Conservation (phyloP, 2,329 filamentous ascomycete species). For the Calonectria naviculata region DNA sequence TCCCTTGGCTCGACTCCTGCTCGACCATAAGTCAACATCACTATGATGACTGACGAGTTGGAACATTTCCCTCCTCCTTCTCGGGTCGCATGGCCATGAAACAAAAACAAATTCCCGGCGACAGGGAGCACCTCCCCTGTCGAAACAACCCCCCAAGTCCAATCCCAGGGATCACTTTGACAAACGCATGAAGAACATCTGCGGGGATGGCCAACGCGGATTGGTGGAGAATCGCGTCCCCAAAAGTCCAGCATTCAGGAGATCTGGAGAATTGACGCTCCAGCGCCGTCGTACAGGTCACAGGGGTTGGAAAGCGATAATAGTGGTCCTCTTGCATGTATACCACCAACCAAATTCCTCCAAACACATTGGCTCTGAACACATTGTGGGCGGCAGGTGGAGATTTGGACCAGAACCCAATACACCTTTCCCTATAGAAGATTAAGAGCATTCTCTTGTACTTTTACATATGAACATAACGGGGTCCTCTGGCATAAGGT, state of each 20-base stretch:
- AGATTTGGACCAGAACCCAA: too few relatives aligned
- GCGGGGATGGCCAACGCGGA: constrained; percentile 24
- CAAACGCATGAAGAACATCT: constrained; percentile 26
- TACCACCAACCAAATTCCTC: too few relatives aligned
- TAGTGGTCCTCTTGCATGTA: too few relatives aligned
- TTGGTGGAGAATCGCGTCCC: constrained; percentile 35
- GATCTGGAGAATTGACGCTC: constrained; percentile 39
- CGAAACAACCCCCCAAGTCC: constrained; percentile 22
- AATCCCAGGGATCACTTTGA: constrained; percentile 20
- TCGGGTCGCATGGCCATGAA: constrained; percentile 38
- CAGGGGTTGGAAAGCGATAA: too few relatives aligned
- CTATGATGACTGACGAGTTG: background rate
- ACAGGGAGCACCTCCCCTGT: constrained; percentile 1
- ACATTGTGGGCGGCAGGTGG: too few relatives aligned
- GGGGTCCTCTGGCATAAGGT: too few relatives aligned
- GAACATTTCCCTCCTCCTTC: background rate
- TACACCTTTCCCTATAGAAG: too few relatives aligned
- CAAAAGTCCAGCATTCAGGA: constrained; percentile 36
- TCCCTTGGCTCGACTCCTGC: background rate
- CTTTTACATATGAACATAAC: background rate
- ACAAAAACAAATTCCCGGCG: constrained; percentile 38
- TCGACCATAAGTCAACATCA: background rate
- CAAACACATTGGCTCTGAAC: too few relatives aligned
- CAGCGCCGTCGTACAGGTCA: constrained; percentile 23
- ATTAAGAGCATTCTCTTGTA: background rate